phyloP scores from a whole-genome alignment of 129 eudicot species.

The Lactuca saligna region DNA sequence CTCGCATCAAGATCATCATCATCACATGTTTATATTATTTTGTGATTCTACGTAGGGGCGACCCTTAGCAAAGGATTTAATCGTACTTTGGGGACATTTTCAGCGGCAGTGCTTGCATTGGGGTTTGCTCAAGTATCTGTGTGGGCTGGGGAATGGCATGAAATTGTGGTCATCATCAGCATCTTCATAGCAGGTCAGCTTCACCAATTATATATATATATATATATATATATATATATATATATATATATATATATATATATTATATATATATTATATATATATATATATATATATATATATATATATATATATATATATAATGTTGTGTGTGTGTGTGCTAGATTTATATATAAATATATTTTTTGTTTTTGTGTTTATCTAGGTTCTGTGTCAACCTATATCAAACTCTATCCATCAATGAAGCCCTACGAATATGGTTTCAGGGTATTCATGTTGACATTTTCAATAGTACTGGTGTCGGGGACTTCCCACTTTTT shows the following conservation, averaged over 20 bases:
- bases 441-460: conserved; percentile 77
- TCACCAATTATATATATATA: not conserved
- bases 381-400: conserved; percentile 62
- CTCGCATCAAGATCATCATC: no score
- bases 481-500: conserved; percentile 63
- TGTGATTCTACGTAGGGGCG: conserved; percentile 49
- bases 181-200: conserved; percentile 57
- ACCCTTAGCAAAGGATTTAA: conserved; percentile 80
- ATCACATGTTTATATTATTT: not conserved
- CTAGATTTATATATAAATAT: not conserved
- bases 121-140: conserved; percentile 55
- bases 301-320: not conserved
- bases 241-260: not conserved
- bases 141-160: conserved; percentile 50
- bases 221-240: not conserved
- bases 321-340: not conserved
- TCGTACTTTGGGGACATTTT: conserved; percentile 76
- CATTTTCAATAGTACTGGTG: conserved; percentile 67
- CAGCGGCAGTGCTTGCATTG: conserved; percentile 65
- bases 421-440: conserved; percentile 81
- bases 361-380: not conserved
- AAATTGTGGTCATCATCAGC: conserved; percentile 60
- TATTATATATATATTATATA: not conserved
- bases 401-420: conserved; percentile 64
- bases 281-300: not conserved